Evolutionary conservation across 2,329 filamentous ascomycete species (phyloP).

Genomic region (Trichophyton equinum): DNA sequence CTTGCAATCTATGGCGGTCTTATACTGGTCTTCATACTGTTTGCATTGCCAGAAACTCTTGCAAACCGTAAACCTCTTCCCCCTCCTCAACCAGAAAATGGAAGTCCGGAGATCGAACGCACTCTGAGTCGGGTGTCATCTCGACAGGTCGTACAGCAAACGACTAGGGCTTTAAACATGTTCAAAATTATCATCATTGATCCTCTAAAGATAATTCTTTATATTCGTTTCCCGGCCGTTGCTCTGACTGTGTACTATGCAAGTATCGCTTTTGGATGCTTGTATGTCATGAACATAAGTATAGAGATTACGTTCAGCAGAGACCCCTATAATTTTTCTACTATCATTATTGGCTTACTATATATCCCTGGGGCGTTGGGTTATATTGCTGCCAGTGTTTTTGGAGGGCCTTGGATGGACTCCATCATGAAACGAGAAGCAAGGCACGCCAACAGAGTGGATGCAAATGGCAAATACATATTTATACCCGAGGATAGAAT

Average conservation of each 20-base stretch:
- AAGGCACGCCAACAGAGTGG: constrained; percentile 54
- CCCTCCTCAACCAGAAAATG: constrained; percentile 17
- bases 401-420: constrained; percentile 69
- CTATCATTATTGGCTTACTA: constrained; percentile 58
- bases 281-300: constrained; percentile 68
- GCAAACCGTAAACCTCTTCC: constrained; percentile 19
- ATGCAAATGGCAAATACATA: constrained; percentile 52
- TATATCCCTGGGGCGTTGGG: constrained; percentile 67
- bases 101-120: constrained; percentile 10
- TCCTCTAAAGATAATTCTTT: constrained; percentile 56
- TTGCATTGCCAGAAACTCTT: constrained; percentile 36
- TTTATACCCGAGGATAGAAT: constrained; percentile 70
- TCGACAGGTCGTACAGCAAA: constrained; percentile 46
- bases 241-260: constrained; percentile 61
- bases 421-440: constrained; percentile 68
- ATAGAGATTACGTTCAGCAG: constrained; percentile 56
- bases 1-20: constrained; percentile 54
- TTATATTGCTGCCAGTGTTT: constrained; percentile 54
- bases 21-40: constrained; percentile 29
- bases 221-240: constrained; percentile 63
- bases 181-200: constrained; percentile 55
- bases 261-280: constrained; percentile 58
- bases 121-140: constrained; percentile 45
- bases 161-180: constrained; percentile 42
- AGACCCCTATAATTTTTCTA: constrained; percentile 55